Conservation (phyloP, 1,139 yeast genomes). For the Saccharomyces hybrid region DNA sequence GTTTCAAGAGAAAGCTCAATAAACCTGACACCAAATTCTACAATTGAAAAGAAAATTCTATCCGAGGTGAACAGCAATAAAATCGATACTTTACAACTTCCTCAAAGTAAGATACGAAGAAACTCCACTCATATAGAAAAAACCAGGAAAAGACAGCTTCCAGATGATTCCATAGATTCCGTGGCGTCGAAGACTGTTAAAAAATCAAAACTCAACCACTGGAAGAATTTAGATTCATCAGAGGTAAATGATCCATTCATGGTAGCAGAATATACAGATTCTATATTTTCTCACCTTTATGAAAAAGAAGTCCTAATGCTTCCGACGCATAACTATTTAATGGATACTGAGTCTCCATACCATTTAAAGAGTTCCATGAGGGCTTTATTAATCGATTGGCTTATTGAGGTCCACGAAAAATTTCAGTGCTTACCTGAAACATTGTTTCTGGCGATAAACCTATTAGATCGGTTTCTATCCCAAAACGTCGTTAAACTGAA, state of each 20-base stretch:
- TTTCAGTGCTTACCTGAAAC: no score
- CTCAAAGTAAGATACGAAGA: neutral
- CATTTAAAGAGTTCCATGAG: constrained; percentile 41
- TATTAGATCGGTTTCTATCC: no score
- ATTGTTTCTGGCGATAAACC: no score
- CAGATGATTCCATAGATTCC: neutral
- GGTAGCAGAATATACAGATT: constrained; percentile 85
- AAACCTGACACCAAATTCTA: neutral
- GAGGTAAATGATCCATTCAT: constrained; percentile 81
- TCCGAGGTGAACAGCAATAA: neutral
- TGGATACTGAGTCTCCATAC: constrained; percentile 38
- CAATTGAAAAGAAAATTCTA: neutral
- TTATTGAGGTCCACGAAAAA: no score
- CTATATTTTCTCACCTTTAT: constrained; percentile 70
- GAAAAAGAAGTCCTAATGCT: constrained; percentile 60
- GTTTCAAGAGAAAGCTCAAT: neutral
- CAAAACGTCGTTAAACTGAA: constrained; percentile 64
- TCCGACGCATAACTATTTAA: constrained; percentile 67
- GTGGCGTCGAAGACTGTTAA: constrained; percentile 6
- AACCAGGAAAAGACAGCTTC: neutral
- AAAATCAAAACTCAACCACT: constrained; percentile 25
- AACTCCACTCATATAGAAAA: neutral
- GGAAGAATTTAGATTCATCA: constrained; percentile 75
- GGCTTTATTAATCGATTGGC: no score
- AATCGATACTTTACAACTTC: neutral